Conservation (phyloP, 164 flowering plant genomes). For the Nymphaea colorata region DNA sequence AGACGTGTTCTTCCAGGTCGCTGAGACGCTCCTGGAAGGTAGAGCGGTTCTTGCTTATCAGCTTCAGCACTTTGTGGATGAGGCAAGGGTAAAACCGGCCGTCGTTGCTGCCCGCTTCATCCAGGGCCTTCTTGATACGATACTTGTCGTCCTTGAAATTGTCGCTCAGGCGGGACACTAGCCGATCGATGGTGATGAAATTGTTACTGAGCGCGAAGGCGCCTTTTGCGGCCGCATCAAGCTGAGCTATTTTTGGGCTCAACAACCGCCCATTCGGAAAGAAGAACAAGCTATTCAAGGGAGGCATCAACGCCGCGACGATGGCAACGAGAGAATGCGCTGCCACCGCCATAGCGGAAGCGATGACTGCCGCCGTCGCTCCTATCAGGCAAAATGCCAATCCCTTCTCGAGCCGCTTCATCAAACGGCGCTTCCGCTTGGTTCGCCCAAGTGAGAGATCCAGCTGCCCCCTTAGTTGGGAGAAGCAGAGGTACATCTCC, state of each 20-base stretch:
- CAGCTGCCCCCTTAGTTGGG: conserved; percentile 39
- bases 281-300: not conserved
- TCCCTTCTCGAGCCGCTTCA: conserved; percentile 17
- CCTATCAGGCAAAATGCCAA: conserved; percentile 43
- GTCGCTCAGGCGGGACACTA: conserved; percentile 37
- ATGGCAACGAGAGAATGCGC: conserved; percentile 35
- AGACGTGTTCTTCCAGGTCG: conserved; percentile 65
- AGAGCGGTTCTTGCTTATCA: conserved; percentile 33
- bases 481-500: conserved; percentile 40
- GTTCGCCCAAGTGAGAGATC: conserved; percentile 31
- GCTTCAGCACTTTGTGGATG: conserved; percentile 50
- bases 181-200: conserved; percentile 60
- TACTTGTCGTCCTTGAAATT: conserved; percentile 50
- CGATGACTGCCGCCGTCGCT: conserved; percentile 21
- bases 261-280: conserved; percentile 6
- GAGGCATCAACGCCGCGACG: conserved; percentile 17
- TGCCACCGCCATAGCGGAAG: conserved; percentile 31
- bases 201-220: conserved; percentile 46
- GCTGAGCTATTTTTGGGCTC: conserved; percentile 34
- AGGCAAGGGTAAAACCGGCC: conserved; percentile 9
- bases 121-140: conserved; percentile 44
- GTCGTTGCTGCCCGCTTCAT: conserved; percentile 35
- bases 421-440: conserved; percentile 12
- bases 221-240: conserved; percentile 63
- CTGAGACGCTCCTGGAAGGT: conserved; percentile 21